Percentiles rank a stretch among this genome's conserved stretches.
These are phyloP conservation scores for Zelonia costaricensis DNA, from an alignment of 208 protist species.

Conservation along the genomic window DNA sequence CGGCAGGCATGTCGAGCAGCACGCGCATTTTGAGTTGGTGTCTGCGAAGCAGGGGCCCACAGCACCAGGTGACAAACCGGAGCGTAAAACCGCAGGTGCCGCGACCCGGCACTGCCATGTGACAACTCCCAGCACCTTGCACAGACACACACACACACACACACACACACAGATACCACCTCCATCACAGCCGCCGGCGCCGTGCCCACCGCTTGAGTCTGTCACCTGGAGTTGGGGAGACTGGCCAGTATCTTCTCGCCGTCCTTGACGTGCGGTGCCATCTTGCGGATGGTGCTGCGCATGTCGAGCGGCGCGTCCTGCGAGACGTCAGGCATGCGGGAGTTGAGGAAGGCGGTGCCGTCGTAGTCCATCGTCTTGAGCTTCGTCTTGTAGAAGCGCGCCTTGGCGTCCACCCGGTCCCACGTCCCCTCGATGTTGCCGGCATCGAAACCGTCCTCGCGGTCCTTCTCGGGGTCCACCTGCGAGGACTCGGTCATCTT, in stretches of 20 bases:
- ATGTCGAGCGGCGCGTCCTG: constrained; percentile 85
- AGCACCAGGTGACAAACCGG: too few species aligned
- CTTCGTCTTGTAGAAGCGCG: constrained; percentile 87
- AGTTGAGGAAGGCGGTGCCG: constrained; percentile 61
- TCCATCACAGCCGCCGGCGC: not conserved
- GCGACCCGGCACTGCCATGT: too few species aligned
- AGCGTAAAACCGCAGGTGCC: too few species aligned
- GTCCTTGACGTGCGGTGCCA: constrained; percentile 83
- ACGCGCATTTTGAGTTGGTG: too few species aligned
- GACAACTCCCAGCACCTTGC: not conserved
- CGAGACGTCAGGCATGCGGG: constrained; percentile 70
- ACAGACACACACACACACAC: not conserved
- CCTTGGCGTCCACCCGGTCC: constrained; percentile 80
- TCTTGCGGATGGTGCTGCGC: constrained; percentile 72
- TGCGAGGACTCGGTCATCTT: constrained; percentile 46
- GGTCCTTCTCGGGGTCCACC: constrained; percentile 45
- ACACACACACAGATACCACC: not conserved
- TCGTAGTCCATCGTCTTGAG: constrained; percentile 90
- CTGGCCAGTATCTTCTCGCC: constrained; percentile 80
- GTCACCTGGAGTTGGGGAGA: constrained; percentile 30
- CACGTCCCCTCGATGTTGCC: constrained; percentile 79
- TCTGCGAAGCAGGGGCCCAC: too few species aligned
- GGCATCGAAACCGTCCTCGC: constrained; percentile 70
- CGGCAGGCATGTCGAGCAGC: too few species aligned
- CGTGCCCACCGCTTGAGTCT: too few species aligned